Evolutionary conservation across 768 basidiomycete species (phyloP).

Genomic region (Boletus huronensis): DNA sequence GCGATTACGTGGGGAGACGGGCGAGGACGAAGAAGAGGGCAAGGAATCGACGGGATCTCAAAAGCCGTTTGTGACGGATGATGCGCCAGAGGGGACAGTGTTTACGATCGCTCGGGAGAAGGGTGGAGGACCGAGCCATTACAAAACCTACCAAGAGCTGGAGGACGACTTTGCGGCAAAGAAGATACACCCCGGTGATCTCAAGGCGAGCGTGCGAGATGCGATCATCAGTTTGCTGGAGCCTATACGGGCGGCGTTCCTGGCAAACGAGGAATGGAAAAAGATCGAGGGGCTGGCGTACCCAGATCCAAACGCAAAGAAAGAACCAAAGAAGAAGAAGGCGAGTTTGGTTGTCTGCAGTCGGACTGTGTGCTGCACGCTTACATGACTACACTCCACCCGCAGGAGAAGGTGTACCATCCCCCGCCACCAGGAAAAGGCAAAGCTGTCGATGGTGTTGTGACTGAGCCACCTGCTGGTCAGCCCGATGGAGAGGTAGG

Average conservation of each 20-base stretch:
- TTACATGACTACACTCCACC: not conserved
- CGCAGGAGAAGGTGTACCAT: conserved; percentile 75
- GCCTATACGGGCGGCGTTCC: conserved; percentile 78
- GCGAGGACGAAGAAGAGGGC: conserved; percentile 39
- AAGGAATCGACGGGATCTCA: conserved; percentile 49
- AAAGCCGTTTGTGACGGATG: conserved; percentile 59
- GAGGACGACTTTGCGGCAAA: conserved; percentile 72
- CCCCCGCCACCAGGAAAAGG: conserved; percentile 82
- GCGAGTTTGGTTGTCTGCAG: not conserved
- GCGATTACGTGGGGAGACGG: conserved; percentile 43
- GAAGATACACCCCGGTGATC: conserved; percentile 83
- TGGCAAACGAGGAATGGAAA: conserved; percentile 78
- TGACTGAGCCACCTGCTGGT: not conserved
- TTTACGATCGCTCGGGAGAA: conserved; percentile 76
- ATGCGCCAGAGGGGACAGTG: conserved; percentile 77
- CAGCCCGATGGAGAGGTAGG: conserved; percentile 9
- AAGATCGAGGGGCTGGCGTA: conserved; percentile 76
- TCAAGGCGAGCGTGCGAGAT: conserved; percentile 75
- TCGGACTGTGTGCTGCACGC: not conserved
- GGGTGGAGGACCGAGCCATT: conserved; percentile 74
- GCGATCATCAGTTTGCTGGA: conserved; percentile 72
- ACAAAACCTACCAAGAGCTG: conserved; percentile 59
- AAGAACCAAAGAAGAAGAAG: conserved; percentile 66
- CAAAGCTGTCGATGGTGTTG: conserved; percentile 9
- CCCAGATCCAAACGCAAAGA: conserved; percentile 67